Base-by-base conservation (phyloP, 768 basidiomycete genomes). In the Auriscalpium microsporum region DNA sequence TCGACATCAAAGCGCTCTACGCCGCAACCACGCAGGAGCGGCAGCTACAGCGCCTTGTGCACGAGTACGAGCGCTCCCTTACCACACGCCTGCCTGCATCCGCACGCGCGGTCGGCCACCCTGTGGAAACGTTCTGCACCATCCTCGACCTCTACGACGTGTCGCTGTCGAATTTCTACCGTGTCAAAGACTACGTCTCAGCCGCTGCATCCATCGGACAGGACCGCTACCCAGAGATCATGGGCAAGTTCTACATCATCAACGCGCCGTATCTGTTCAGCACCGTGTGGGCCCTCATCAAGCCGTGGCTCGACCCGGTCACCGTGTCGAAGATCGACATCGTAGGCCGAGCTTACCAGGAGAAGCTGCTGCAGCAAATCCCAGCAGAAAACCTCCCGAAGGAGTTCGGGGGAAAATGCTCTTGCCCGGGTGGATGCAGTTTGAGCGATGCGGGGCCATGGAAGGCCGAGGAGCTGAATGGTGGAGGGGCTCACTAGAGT, bases 201-300 rank as follows among this genome's bases (percentile, higher is more conserved):
- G 70, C 80, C 19, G 89, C 93, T 0, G 74, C 87, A 0, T 66
- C 68, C 28, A 86, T 99, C 69, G 90, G 91, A 10, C 94, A 96
- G 70, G 81, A 96, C 74, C 78, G 87, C 61, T 98, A 94, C 70
- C 90, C 93, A 1, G 91, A 95, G 70, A 83, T 78, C 61, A 92
- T 97, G 95, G 95, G 95, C 75, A 91, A 90, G 68, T 97, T 99
- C 76, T 99, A 90, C 78, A 94, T 98, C 78, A 89, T 96, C 79
- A 97, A 98, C 66, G 90, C 92, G 0, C 95, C 95, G 0, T 97
- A 87, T 84, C 78, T 83, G 51, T 99, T 99, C 75, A 80, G 81
- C 50, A 80, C 86, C 40, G 87, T 95, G 19, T 99, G 94, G 94
- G 67, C 74, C 17, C 68, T 94, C 60, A 81, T 98, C 75, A 95